These are phyloP conservation scores for Ballota nigra DNA, from an alignment of 257 asterid genomes.

Conservation along the genomic window DNA sequence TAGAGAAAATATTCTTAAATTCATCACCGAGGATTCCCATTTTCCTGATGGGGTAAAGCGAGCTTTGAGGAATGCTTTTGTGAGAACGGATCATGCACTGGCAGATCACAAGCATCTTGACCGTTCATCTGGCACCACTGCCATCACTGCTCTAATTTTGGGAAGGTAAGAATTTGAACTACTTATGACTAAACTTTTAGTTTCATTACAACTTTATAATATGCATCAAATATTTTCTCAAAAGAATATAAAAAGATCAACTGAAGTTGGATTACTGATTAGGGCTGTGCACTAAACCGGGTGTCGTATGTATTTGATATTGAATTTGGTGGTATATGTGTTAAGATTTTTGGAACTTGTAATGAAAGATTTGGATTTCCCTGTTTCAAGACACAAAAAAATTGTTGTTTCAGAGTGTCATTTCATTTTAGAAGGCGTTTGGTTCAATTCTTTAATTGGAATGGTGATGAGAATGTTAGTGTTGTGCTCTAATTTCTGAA, in stretches of 20 bases:
- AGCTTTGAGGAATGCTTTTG: slow-evolving; percentile 74
- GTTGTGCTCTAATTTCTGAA: too few relatives aligned
- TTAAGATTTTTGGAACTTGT: not conserved
- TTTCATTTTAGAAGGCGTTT: not conserved
- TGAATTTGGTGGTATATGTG: not conserved
- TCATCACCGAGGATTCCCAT: slow-evolving; percentile 65
- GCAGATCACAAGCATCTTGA: slow-evolving; percentile 70
- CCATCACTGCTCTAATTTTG: slow-evolving; percentile 58
- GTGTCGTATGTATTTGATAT: not conserved
- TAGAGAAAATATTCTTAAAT: slow-evolving; percentile 57
- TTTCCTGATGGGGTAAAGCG: slow-evolving; percentile 60
- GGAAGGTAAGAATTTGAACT: slow-evolving; percentile 53
- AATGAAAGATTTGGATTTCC: not conserved
- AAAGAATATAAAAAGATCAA: not conserved
- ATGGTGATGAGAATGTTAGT: too few relatives aligned
- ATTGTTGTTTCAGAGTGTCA: not conserved
- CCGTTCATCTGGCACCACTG: slow-evolving; percentile 76
- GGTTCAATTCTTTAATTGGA: too few relatives aligned
- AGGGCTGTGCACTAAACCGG: not conserved
- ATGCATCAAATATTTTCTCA: not conserved
- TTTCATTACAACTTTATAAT: not conserved
- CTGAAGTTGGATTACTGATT: not conserved
- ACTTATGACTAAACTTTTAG: not conserved
- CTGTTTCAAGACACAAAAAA: not conserved
- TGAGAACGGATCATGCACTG: slow-evolving; percentile 66